These are phyloP conservation scores for Leptoxyphium fumago DNA, from an alignment of 2,329 filamentous ascomycete genomes.

Conservation along the genomic window DNA sequence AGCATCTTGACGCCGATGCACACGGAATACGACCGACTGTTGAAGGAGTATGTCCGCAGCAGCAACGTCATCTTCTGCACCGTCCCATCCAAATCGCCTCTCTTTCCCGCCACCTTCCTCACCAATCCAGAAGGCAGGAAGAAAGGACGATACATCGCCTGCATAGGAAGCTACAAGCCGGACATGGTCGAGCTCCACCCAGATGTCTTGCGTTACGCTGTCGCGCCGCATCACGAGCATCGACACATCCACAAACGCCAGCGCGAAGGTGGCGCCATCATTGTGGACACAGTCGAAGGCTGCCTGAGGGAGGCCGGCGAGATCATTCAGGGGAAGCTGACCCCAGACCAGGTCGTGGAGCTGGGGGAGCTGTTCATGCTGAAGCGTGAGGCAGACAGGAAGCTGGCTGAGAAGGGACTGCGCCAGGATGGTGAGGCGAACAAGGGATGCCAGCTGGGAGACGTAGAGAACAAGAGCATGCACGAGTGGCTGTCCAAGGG, in stretches of 20 bases:
- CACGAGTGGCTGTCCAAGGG: conserved; percentile 37
- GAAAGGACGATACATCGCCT: conserved; percentile 57
- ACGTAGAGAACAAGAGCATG: conserved; percentile 15
- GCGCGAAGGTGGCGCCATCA: conserved; percentile 42
- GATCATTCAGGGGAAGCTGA: conserved; percentile 61
- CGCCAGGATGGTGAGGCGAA: not conserved
- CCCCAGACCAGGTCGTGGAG: conserved; percentile 66
- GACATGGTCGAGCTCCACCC: conserved; percentile 74
- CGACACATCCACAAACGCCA: conserved; percentile 51
- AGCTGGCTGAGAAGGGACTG: conserved; percentile 14
- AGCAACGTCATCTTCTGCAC: conserved; percentile 81
- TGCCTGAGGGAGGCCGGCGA: conserved; percentile 77
- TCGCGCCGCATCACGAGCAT: conserved; percentile 36
- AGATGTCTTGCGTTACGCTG: conserved; percentile 54
- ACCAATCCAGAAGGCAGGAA: conserved; percentile 55
- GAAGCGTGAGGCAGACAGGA: conserved; percentile 35
- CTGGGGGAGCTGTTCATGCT: conserved; percentile 66
- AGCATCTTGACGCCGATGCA: conserved; percentile 55
- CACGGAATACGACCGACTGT: conserved; percentile 49
- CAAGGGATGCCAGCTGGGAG: conserved; percentile 8
- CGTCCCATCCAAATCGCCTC: conserved; percentile 56
- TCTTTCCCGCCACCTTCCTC: conserved; percentile 62
- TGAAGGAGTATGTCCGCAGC: conserved; percentile 55
- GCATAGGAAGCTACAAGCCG: conserved; percentile 54
- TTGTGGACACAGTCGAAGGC: conserved; percentile 58